Evolutionary conservation across 1,284 basidiomycete genomes (phyloP).

Genomic region (Ganoderma multipileum): DNA sequence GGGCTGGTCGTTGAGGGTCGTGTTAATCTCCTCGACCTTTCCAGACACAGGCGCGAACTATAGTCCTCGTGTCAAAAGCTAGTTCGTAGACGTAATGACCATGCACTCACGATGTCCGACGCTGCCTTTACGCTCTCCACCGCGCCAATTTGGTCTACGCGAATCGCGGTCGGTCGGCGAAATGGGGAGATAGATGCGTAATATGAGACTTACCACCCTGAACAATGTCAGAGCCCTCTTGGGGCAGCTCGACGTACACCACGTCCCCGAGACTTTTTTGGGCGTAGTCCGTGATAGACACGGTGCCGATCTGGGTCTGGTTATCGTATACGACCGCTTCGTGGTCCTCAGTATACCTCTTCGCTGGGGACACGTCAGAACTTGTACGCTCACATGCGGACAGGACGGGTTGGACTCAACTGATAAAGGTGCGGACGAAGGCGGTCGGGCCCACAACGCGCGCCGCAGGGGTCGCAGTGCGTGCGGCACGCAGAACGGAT

Average conservation of each 20-base stretch:
- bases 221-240: conserved; percentile 69
- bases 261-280: conserved; percentile 95
- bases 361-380: conserved; percentile 55
- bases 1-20: conserved; percentile 72
- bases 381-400: neutral
- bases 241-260: conserved; percentile 95
- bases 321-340: conserved; percentile 90
- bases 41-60: conserved; percentile 96
- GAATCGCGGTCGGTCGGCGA: neutral
- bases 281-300: conserved; percentile 95
- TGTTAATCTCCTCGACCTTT: conserved; percentile 83
- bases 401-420: conserved; percentile 39
- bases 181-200: neutral
- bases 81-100: conserved; percentile 12
- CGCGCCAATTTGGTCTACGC: conserved; percentile 87
- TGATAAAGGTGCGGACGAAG: conserved; percentile 46
- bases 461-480: conserved; percentile 28
- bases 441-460: conserved; percentile 29
- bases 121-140: conserved; percentile 99
- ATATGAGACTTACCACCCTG: conserved; percentile 74
- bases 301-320: conserved; percentile 78
- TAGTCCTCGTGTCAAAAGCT: conserved; percentile 10
- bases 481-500: conserved; percentile 35
- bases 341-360: conserved; percentile 89
- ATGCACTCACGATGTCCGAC: conserved; percentile 81